Percentiles rank a stretch among this genome's conserved stretches.
These are phyloP conservation scores for Botrytis elliptica DNA, from an alignment of 2,329 filamentous ascomycete genomes.

Conservation along the genomic window DNA sequence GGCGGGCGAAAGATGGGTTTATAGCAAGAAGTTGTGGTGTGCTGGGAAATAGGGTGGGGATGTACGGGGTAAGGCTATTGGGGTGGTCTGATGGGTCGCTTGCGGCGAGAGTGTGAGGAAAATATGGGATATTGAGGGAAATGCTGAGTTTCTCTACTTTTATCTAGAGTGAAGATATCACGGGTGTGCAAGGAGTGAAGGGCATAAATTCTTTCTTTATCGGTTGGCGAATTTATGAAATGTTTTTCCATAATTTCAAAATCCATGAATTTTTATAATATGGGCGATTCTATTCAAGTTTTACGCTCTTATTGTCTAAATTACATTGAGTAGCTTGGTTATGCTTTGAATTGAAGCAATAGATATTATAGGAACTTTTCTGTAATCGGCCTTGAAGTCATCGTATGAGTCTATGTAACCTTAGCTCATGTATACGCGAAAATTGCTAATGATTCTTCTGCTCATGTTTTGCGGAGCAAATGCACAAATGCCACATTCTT, in stretches of 20 bases:
- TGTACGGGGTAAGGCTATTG: too few relatives aligned
- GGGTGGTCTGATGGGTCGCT: background rate
- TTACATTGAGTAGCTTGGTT: too few relatives aligned
- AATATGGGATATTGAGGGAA: too few relatives aligned
- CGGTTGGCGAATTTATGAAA: background rate
- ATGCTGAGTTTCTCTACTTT: background rate
- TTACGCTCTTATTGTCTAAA: background rate
- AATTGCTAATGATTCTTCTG: background rate
- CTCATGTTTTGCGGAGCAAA: background rate
- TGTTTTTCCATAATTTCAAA: background rate
- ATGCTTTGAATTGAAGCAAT: too few relatives aligned
- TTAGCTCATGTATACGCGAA: background rate
- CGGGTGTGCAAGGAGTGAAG: background rate
- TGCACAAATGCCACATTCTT: background rate
- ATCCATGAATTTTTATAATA: fast-evolving
- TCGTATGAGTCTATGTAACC: background rate
- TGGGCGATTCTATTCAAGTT: background rate
- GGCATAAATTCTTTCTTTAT: too few relatives aligned
- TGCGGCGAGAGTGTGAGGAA: too few relatives aligned
- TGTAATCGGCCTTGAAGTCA: background rate
- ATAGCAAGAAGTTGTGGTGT: slow-evolving; percentile 26
- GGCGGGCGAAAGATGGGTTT: slow-evolving; percentile 23
- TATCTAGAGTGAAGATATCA: background rate
- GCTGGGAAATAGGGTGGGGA: background rate
- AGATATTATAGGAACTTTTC: too few relatives aligned